Base-by-base conservation (phyloP, 495 filamentous ascomycete species). In the Aspergillus biplanus region DNA sequence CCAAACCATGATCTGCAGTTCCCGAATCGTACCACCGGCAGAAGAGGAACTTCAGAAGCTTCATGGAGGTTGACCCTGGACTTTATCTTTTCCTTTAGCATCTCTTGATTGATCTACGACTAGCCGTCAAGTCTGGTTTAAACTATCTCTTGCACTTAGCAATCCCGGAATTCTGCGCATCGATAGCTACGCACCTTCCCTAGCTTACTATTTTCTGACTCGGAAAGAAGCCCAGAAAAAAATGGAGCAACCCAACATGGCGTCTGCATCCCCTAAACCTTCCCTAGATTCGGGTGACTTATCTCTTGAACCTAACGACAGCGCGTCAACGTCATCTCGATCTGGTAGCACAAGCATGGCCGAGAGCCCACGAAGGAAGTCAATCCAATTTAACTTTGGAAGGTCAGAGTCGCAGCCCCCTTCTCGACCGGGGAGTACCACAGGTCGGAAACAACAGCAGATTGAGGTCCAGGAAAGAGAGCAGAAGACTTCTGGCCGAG, bases 211-310 rank as follows among this genome's bases (percentile, higher is more conserved):
- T 11, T 52, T 46, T 32, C 50, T 18, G 15, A 12, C 46, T 18
- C 13, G 11, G 39, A 44, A 44, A 49, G 13, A 16, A 18, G 18
- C 27, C 13, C 21, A 21, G 27, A 50, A 54, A 34, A 33, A 54
- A 32, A 54, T 33, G 52, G 33, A 12, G 9, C 4, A 34, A 33
- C 13, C 52, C 54, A 63, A 37, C 57, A 68, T 74, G 58, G 66
- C 67, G 32, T 69, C 72, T 6, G 42, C 64, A n/a, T 73, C 75
- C 1, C 72, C 75, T 12, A 71, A 69, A 53, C 71, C 71, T 15
- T 78, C 79, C 8, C 78, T 82, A 35, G 87, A 83, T 65, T 85
- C 85, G 21, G 86, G 85, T 6, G 74, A 82, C 64, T 82, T 80
- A 56, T 18, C 44, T 63, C 76, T 75, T 2, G 75, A 73, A 13